Conservation (phyloP, 768 basidiomycete species). For the Tricholoma terreum region DNA sequence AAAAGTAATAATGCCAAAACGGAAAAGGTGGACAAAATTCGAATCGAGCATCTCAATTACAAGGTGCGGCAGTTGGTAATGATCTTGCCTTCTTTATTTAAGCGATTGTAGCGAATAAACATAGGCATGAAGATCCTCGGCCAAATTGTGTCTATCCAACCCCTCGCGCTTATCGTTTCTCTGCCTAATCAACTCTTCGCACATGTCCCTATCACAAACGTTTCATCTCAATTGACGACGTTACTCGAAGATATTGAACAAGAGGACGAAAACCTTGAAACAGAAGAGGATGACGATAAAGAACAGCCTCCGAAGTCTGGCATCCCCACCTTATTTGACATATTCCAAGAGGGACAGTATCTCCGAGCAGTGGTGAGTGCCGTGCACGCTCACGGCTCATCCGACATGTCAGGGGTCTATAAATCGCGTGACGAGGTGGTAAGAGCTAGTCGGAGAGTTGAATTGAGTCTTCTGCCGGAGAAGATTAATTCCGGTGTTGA, state of each 20-base stretch:
- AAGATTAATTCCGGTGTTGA: slow-evolving; percentile 79
- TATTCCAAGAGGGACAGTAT: slow-evolving; percentile 87
- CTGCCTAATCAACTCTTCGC: slow-evolving; percentile 94
- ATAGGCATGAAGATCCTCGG: slow-evolving; percentile 86
- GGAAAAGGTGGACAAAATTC: slow-evolving; percentile 54
- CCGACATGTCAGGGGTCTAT: slow-evolving; percentile 53
- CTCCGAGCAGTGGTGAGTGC: slow-evolving; percentile 73
- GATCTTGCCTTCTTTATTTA: slow-evolving; percentile 2
- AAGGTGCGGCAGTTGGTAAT: slow-evolving; percentile 49
- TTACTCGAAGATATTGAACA: slow-evolving; percentile 65
- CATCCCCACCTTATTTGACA: slow-evolving; percentile 67
- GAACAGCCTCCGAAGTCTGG: slow-evolving; percentile 30
- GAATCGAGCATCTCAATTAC: slow-evolving; percentile 92
- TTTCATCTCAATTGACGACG: slow-evolving; percentile 75
- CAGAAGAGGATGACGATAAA: slow-evolving; percentile 48
- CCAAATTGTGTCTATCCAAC: slow-evolving; percentile 83
- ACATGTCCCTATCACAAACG: slow-evolving; percentile 91
- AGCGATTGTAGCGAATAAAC: slow-evolving; percentile 60
- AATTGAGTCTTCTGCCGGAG: slow-evolving; percentile 80
- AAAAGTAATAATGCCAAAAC: slow-evolving; percentile 27
- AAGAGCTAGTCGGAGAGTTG: slow-evolving; percentile 72
- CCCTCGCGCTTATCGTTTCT: slow-evolving; percentile 87
- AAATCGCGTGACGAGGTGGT: slow-evolving; percentile 65
- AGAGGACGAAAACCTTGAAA: slow-evolving; percentile 41
- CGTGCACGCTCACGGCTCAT: slow-evolving; percentile 65